Evolutionary conservation across 441 rosid genomes (phyloP).

Genomic region (Biscutella laevigata): DNA sequence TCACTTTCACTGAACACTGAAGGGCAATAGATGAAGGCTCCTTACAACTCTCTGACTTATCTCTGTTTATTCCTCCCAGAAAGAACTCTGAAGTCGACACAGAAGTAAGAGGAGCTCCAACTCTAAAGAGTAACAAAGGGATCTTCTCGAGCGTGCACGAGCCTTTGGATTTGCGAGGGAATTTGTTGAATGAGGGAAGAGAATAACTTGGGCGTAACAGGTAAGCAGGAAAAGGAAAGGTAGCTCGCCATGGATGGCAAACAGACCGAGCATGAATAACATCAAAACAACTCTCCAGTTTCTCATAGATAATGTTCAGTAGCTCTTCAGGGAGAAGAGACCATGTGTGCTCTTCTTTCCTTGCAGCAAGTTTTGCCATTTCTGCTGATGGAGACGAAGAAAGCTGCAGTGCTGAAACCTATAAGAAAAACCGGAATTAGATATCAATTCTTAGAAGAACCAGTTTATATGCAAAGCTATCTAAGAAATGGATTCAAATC

Average conservation of each 20-base stretch:
- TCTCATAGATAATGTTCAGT: background rate
- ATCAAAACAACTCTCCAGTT: background rate
- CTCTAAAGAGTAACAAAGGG: slow-evolving; percentile 8
- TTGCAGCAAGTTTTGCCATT: background rate
- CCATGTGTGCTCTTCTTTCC: background rate
- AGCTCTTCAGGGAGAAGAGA: slow-evolving; percentile 9
- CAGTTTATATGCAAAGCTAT: no score
- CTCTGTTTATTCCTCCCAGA: background rate
- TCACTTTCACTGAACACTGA: slow-evolving; percentile 12
- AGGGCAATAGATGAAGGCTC: background rate
- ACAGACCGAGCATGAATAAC: slow-evolving; percentile 14
- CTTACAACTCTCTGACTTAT: background rate
- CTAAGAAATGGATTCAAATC: no score
- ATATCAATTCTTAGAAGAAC: no score
- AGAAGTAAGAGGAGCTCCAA: background rate
- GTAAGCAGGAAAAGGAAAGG: background rate
- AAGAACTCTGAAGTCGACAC: background rate
- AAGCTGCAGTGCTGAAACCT: background rate
- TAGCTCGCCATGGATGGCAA: slow-evolving; percentile 7
- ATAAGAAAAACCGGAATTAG: background rate
- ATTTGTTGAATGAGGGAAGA: background rate
- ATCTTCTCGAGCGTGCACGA: background rate
- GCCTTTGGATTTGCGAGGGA: background rate
- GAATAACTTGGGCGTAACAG: background rate
- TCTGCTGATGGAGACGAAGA: background rate